Conservation (phyloP, 208 protist species). For the Trypanosoma melophagium region DNA sequence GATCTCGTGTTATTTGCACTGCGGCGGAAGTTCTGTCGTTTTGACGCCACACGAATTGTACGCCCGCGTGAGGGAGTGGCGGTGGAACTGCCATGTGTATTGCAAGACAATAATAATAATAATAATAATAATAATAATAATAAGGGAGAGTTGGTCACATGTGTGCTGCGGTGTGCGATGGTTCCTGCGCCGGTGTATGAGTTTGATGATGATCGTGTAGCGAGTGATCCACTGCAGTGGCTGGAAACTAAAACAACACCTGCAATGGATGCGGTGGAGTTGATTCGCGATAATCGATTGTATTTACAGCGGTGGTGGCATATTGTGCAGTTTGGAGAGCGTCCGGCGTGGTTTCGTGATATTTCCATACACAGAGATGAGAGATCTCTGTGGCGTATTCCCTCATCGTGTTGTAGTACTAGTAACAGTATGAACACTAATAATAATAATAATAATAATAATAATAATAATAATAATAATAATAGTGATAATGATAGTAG, state of each 20-base stretch:
- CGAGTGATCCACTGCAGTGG: slow-evolving; percentile 16
- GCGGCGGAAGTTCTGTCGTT: slow-evolving; percentile 2
- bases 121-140: slow-evolving; percentile 1
- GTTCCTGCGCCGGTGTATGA: slow-evolving; percentile 14
- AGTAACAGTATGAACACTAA: too few relatives aligned
- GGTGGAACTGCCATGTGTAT: slow-evolving; percentile 35
- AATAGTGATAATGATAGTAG: not conserved
- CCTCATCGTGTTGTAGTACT: too few relatives aligned
- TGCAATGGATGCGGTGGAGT: slow-evolving; percentile 15
- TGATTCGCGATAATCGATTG: not conserved
- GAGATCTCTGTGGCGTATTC: slow-evolving; percentile 6
- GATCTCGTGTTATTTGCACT: slow-evolving; percentile 49
- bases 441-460: too few relatives aligned
- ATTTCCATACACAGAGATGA: not conserved
- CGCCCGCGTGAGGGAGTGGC: slow-evolving; percentile 18
- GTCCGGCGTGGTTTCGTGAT: slow-evolving; percentile 21
- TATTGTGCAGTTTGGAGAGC: not conserved
- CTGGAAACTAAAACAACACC: not conserved
- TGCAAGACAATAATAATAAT: not conserved
- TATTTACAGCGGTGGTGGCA: slow-evolving; percentile 17
- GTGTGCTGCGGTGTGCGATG: slow-evolving; percentile 19
- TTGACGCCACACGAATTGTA: slow-evolving; percentile 26
- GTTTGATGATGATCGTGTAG: slow-evolving; percentile 6
- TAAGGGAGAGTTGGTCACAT: not conserved
- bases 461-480: not conserved